Evolutionary conservation across 176 grass and related monocot species (phyloP), one percentile per base, ranked within the genome.

Genomic region (Eleusine indica): DNA sequence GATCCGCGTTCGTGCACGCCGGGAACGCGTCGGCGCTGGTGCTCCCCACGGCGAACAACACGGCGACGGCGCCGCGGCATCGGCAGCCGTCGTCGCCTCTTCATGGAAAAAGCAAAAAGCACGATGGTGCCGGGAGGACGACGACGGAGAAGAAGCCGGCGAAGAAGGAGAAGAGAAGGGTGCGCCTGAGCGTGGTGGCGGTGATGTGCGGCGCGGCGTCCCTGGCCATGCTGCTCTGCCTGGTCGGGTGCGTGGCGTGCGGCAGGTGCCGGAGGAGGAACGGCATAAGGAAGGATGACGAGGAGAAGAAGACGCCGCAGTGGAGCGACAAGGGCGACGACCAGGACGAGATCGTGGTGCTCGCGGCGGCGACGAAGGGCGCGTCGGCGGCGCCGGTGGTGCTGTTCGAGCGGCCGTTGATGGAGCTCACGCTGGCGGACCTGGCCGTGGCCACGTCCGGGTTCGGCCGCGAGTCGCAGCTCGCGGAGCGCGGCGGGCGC

Each of bases 401-500:
- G 65, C 76, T 99, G 78, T 93, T 99, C 73, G 93, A 96, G 86
- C 81, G 92, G 80, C 96, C 96, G 30, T 66, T 99, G 35, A 88
- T 99, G 89, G 75, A 85, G 78, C 83, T 96, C 60, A 94, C 87
- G 38, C 91, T 99, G 22, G 89, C 87, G 9, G 93, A 96, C 70
- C 86, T 99, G 46, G 89, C 83, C 0, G 82, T 88, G 52, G 93
- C 89, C 1, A 95, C 96, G 22, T 96, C 96, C 3, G 89, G 93
- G 1, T 96, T 99, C 71, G 91, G 96, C n/a, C 80, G 80, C 37
- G 96, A 99, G 67, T 99, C 93, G 16, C 93, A 96, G 87, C 89
- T 98, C 65, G 89, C 91, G 40, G 96, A 95, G 76, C 87, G 86
- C 56, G 85, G 91, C 17, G 87, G 91, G 2, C 85, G 85, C 57